A percentile compares a stretch with the other conserved stretches of the same genome.
phyloP scores from a whole-genome alignment of 805 yeast genomes.

The Ogataea parapolymorpha region DNA sequence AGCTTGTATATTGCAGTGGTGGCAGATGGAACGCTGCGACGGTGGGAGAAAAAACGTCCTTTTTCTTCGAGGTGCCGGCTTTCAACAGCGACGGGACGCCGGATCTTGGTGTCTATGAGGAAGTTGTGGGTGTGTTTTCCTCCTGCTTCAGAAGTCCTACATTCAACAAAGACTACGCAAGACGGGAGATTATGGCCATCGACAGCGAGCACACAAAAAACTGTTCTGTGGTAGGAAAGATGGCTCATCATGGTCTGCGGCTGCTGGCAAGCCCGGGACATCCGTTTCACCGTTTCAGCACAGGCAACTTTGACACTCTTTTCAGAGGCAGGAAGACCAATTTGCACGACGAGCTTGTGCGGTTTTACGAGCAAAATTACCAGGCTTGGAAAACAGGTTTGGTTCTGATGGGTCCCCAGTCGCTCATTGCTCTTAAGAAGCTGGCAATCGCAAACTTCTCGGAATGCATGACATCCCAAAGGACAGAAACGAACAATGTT shows the following conservation, averaged over 20 bases:
- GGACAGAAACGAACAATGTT: constrained; percentile 4
- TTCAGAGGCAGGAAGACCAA: constrained; percentile 33
- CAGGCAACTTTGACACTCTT: constrained; percentile 60
- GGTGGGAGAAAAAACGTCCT: constrained; percentile 62
- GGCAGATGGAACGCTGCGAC: constrained; percentile 69
- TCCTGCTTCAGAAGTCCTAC: constrained; percentile 49
- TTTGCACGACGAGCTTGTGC: constrained; percentile 34
- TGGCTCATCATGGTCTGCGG: constrained; percentile 57
- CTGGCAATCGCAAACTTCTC: constrained; percentile 43
- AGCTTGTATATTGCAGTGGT: constrained; percentile 42
- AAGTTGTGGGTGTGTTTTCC: constrained; percentile 47
- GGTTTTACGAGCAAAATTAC: constrained; percentile 43
- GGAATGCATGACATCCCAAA: constrained; percentile 2
- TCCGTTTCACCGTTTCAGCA: constrained; percentile 59
- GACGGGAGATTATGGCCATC: constrained; percentile 56
- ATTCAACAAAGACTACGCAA: constrained; percentile 40
- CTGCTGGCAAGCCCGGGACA: constrained; percentile 44
- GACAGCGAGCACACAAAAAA: constrained; percentile 68
- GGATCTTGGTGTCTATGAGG: constrained; percentile 39
- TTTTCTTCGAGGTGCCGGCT: constrained; percentile 58
- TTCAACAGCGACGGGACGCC: constrained; percentile 12
- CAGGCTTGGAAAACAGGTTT: constrained; percentile 49
- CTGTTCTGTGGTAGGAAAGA: constrained; percentile 39
- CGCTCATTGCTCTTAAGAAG: constrained; percentile 54
- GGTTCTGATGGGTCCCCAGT: constrained; percentile 65